Percentiles rank a stretch among this genome's conserved stretches.
These are phyloP conservation scores for Arachis monticola DNA, from an alignment of 331 rosid genomes.

Conservation along the genomic window DNA sequence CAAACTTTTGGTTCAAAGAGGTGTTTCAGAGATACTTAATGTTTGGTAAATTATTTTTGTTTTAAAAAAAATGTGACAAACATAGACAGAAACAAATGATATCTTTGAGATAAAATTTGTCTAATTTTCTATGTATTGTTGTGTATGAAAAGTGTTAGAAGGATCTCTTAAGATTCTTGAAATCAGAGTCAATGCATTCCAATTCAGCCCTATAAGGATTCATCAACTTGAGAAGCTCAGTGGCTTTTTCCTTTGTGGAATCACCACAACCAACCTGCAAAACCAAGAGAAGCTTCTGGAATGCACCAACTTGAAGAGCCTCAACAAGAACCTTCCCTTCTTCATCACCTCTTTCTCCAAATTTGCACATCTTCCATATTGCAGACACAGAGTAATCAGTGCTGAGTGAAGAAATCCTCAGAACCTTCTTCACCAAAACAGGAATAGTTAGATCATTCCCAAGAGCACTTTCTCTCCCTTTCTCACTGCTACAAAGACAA, in stretches of 20 bases:
- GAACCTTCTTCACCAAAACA: constrained; percentile 68
- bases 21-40: no score
- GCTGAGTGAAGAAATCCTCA: constrained; percentile 61
- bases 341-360: constrained; percentile 42
- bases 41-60: no score
- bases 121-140: neutral
- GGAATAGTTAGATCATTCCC: constrained; percentile 64
- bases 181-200: constrained; percentile 82
- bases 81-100: no score
- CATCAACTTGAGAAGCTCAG: constrained; percentile 69
- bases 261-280: constrained; percentile 68
- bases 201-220: constrained; percentile 69
- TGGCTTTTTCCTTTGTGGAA: constrained; percentile 59
- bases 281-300: constrained; percentile 69
- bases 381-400: constrained; percentile 64
- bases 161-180: constrained; percentile 68
- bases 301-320: constrained; percentile 78
- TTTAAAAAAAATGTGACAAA: neutral
- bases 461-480: constrained; percentile 58
- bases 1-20: no score
- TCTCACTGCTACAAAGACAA: constrained; percentile 42
- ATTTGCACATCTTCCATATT: constrained; percentile 61
- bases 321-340: constrained; percentile 54
- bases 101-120: no score
- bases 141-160: constrained; percentile 33